phyloP scores from a whole-genome alignment of 768 basidiomycete species.

The Lactifluus pinguis region DNA sequence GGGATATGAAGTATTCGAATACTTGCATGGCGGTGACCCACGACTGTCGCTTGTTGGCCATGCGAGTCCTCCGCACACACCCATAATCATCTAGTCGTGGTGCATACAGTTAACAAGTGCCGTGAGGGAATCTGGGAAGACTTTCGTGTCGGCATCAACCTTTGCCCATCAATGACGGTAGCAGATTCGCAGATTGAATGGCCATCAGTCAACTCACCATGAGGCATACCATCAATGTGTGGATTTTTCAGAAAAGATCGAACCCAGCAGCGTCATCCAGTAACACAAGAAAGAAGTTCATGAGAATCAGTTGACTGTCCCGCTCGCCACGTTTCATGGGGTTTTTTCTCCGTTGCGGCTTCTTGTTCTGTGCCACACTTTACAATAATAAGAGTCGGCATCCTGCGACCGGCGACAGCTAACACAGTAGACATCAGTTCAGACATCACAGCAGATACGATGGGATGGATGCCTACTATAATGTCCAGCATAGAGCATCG shows the following conservation, averaged over 20 bases:
- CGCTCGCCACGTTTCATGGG: constrained; percentile 98
- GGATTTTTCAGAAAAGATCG: constrained; percentile 95
- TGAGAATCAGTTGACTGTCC: constrained; percentile 95
- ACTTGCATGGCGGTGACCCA: constrained; percentile 99
- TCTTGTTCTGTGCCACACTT: constrained; percentile 93
- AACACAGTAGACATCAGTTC: constrained; percentile 4
- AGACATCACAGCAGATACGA: background rate
- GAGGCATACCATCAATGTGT: constrained; percentile 87
- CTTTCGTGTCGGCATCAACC: constrained; percentile 99
- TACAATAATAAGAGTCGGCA: constrained; percentile 88
- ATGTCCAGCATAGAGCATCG: constrained; percentile 99
- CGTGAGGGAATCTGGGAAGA: constrained; percentile 82
- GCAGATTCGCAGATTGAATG: background rate
- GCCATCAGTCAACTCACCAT: constrained; percentile 60
- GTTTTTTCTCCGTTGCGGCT: constrained; percentile 77
- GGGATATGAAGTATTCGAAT: constrained; percentile 98
- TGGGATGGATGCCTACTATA: constrained; percentile 70
- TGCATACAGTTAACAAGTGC: constrained; percentile 98
- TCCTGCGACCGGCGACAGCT: constrained; percentile 82
- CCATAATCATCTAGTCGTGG: constrained; percentile 98
- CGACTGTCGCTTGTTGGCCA: constrained; percentile 95
- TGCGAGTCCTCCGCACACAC: constrained; percentile 95
- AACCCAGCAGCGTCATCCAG: constrained; percentile 97
- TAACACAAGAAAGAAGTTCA: constrained; percentile 99
- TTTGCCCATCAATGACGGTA: constrained; percentile 26